Evolutionary conservation across 2,329 filamentous ascomycete genomes (phyloP).

Genomic region (Calonectria honghensis): DNA sequence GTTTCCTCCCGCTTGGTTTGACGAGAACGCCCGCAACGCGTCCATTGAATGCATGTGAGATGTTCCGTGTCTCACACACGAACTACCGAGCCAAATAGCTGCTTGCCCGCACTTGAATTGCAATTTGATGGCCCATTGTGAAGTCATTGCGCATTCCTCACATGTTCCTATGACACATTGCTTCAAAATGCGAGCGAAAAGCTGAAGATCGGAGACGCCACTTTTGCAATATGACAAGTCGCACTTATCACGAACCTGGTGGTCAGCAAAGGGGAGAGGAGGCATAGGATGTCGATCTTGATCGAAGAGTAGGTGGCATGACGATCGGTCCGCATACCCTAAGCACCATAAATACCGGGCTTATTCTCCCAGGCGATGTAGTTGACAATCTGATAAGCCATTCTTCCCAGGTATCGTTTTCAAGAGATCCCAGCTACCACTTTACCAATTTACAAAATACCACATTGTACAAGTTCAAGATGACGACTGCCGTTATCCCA

Average conservation of each 20-base stretch:
- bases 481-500: constrained; percentile 14
- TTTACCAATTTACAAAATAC: constrained; percentile 4
- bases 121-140: neutral
- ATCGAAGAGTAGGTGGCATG: neutral
- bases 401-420: neutral
- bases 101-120: constrained; percentile 8
- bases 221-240: neutral
- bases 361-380: neutral
- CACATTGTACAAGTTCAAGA: neutral
- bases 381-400: neutral
- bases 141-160: neutral
- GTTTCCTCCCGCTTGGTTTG: neutral
- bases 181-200: neutral
- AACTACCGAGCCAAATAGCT: constrained; percentile 5
- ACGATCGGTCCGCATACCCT: neutral
- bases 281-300: too few relatives aligned
- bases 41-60: neutral
- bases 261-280: neutral
- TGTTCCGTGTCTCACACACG: neutral
- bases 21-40: neutral
- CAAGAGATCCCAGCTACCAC: neutral
- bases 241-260: neutral
- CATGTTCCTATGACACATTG: neutral
- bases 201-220: too few relatives aligned
- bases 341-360: neutral